Conservation (phyloP, 2,329 filamentous ascomycete genomes). For the Arthrobotrys sinensis region DNA sequence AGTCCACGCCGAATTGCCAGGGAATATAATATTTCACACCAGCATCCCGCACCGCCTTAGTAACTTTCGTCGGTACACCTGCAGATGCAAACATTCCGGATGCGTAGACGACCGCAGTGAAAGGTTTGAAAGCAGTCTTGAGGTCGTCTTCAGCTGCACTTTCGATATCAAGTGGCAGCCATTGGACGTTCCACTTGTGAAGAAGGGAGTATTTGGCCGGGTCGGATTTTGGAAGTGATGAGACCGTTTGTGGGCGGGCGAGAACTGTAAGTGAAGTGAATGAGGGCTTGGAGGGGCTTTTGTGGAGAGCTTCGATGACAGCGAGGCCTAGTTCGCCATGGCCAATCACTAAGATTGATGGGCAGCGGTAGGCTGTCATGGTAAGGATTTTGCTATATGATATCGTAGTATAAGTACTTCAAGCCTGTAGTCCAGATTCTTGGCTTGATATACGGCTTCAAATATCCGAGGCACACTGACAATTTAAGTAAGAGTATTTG, state of each 20-base stretch:
- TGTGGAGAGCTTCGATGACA: constrained; percentile 37
- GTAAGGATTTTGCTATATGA: constrained; percentile 1
- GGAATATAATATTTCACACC: constrained; percentile 74
- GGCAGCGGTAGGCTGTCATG: constrained; percentile 44
- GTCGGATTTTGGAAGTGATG: constrained; percentile 45
- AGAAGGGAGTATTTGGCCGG: constrained; percentile 51
- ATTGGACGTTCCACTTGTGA: constrained; percentile 43
- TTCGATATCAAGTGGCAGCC: constrained; percentile 52
- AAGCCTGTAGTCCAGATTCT: not conserved
- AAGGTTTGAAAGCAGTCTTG: constrained; percentile 38
- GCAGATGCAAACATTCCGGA: constrained; percentile 40
- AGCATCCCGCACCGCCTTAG: constrained; percentile 72
- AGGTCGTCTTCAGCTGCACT: constrained; percentile 22
- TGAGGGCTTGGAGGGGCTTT: constrained; percentile 29
- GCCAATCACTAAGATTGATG: constrained; percentile 53
- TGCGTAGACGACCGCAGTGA: constrained; percentile 44
- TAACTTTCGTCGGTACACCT: constrained; percentile 69
- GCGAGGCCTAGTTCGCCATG: constrained; percentile 50
- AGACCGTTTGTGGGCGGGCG: constrained; percentile 51
- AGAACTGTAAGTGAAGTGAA: constrained; percentile 51
- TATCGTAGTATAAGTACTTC: not conserved
- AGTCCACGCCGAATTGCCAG: constrained; percentile 83
- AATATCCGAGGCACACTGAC: not conserved
- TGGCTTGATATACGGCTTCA: not conserved
- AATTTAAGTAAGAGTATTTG: not conserved